Base-by-base conservation (phyloP, 108 stramenopile genomes). In the Pseudonitzschia pungens region DNA sequence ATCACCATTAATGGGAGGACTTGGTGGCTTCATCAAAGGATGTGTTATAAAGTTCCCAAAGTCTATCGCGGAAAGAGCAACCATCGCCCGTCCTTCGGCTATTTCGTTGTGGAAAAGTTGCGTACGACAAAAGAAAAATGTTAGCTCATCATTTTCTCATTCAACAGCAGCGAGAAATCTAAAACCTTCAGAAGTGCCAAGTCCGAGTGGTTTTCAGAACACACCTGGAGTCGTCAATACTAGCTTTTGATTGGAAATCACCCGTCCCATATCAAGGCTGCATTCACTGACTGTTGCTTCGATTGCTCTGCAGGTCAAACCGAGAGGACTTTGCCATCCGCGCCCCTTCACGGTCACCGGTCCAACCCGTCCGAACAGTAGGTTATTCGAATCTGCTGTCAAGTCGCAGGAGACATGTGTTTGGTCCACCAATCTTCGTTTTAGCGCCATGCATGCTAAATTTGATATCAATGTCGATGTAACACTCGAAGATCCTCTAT, bases 11-110 rank as follows among this genome's bases (percentile, higher is more conserved):
- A 31, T 18, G 24, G 55, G 68, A 2, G 75, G 55, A 36, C 52
- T 63, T 16, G 82, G 84, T 57, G 82, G 71, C 53, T 74, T 58
- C 72, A 88, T 76, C 18, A 81, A 55, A 44, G 87, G 87, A 59
- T 88, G 87, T 9, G 84, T 85, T 22, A 88, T 75, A 48, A 88
- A 88, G 59, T 79, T 82, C 4, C 80, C 81, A 73, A 88, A 88
- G 72, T 88, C 87, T n/a, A 26, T 22, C 0, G 55, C 77, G 65
- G 78, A 75, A 56, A 88, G 57, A 11, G 84, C 84, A 2, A 88
- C 68, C 76, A 84, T 81, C 14, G 87, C 82, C 20, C 68, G 63
- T 22, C 87, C 87, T 32, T 68, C 44, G 31, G 87, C 87, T 83
- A 41, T 31, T 18, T 15, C 24, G 18, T 43, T 53, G n/a, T 26